These are phyloP conservation scores for Pseudocercospora musae DNA, from an alignment of 2,329 filamentous ascomycete species.

Conservation along the genomic window DNA sequence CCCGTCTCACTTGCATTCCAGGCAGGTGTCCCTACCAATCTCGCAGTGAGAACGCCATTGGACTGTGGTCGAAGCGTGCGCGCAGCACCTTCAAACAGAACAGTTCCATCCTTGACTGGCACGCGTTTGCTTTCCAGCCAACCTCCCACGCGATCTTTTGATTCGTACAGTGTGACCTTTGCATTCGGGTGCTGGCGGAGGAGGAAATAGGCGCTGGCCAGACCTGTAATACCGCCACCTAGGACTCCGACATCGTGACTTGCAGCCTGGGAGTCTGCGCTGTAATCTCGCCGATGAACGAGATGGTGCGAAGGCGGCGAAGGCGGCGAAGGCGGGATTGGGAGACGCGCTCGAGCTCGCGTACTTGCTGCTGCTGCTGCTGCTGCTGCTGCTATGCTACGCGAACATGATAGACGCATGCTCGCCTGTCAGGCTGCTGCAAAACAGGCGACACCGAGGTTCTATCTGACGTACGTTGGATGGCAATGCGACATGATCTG, in stretches of 20 bases:
- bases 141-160: slow-evolving; percentile 66
- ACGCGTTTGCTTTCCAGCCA: slow-evolving; percentile 73
- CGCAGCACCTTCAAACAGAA: slow-evolving; percentile 81
- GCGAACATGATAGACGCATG: background rate
- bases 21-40: slow-evolving; percentile 57
- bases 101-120: slow-evolving; percentile 57
- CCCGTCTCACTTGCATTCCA: slow-evolving; percentile 18
- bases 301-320: background rate
- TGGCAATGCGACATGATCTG: background rate
- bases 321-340: background rate
- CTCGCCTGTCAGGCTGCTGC: background rate
- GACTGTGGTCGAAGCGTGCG: slow-evolving; percentile 64
- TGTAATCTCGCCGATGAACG: slow-evolving; percentile 6
- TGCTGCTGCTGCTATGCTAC: background rate
- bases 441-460: background rate
- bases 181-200: slow-evolving; percentile 63
- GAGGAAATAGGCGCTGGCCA: slow-evolving; percentile 75
- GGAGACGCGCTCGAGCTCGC: background rate
- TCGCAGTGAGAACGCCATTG: slow-evolving; percentile 65
- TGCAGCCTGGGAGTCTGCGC: slow-evolving; percentile 13
- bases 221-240: slow-evolving; percentile 79
- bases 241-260: slow-evolving; percentile 60
- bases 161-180: slow-evolving; percentile 80
- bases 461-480: background rate
- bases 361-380: background rate